Base-by-base conservation (phyloP, 2,329 filamentous ascomycete genomes). In the Colletotrichum spaethianum region DNA sequence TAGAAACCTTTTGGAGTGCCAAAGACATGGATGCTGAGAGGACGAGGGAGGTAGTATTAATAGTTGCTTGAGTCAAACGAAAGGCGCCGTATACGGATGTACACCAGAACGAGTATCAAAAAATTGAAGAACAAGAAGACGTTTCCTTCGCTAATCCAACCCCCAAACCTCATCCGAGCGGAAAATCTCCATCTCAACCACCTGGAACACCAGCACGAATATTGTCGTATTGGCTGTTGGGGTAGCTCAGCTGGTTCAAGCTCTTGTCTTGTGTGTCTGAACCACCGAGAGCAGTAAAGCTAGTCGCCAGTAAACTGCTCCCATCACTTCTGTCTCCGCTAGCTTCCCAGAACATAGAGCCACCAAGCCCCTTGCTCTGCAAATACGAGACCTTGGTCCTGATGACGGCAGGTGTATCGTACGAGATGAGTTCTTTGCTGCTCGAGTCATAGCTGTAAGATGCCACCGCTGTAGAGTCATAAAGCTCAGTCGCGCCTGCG, bases 341-440 rank as follows among this genome's bases (percentile, higher is more conserved):
- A 9, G 90, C 92, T 81, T 97, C 94, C 94, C 94, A 97, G 88
- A 93, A 97, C 86, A 96, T 93, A 0, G 89, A 91, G 18, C 94
- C 94, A 1, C 93, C 94, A 0, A 97, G 86, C 0, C 88, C 84
- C 66, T 86, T 84, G 31, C 83, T 76, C 75, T 84, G 83, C 74
- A 96, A 86, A 77, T 92, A 96, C 8, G 84, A 79, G 0, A 88
- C 88, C 84, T 96, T 97, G 74, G 83, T 78, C 36, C 79, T 79
- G 0, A 89, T 89, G 73, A 91, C 90, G 38, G 83, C 80, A 0
- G 89, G 84, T 3, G 87, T 93, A 75, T 93, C 91, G 77, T 94
- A 96, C 26, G 89, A 90, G 62, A 97, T 84, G 82, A 96, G 89
- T 76, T 90, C 90, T 62, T 85, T 84, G 11, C 84, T 85, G 0